Base-by-base conservation (phyloP, 2,329 filamentous ascomycete species). In the Aspergillus puulaauensis region DNA sequence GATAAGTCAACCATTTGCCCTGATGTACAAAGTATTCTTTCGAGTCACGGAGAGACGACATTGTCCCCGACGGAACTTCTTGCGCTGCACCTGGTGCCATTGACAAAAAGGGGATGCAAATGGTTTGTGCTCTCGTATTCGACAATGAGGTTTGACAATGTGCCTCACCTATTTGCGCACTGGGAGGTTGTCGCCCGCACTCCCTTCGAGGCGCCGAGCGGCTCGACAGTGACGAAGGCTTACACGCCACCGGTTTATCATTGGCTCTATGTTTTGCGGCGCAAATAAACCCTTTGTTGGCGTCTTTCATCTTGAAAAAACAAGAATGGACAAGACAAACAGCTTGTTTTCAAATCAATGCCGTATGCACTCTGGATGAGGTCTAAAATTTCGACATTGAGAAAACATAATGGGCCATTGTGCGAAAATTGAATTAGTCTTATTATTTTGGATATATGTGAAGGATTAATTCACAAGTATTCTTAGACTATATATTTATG, bases 121-220 rank as follows among this genome's bases (percentile, higher is more conserved):
- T 75, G 73, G 73, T 60, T 70, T 12, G 64, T 62, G 6, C 60
- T 75, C 4, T 75, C 73, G 4, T 75, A 74, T 51, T 75, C 73
- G 14, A 65, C 61, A 2, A 54, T 63, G n/a, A 67, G 73, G 11
- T 75, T 74, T 47, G 72, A 74, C 24, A 61, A 66, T 15, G 41
- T 70, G 5, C 53, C 61, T 4, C 52, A 61, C 43, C 46, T 73
- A 6, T 50, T 49, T 1, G 50, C 40, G 15, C 66, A 71, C 51
- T 75, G 73, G 73, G 61, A 50, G 0, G 6, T 73, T 2, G 59
- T 67, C 6, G 69, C 68, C 7, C 71, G 68, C 6, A 70, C 61
- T 6, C 59, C 70, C 3, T 27, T 74, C 23, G 69, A 69, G 54
- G 73, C 73, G 9, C 72, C 71, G 12, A 15, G 70, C 7, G 73